Conservation (phyloP, 345 rosid genomes). For the Raphanus raphanistrum region DNA sequence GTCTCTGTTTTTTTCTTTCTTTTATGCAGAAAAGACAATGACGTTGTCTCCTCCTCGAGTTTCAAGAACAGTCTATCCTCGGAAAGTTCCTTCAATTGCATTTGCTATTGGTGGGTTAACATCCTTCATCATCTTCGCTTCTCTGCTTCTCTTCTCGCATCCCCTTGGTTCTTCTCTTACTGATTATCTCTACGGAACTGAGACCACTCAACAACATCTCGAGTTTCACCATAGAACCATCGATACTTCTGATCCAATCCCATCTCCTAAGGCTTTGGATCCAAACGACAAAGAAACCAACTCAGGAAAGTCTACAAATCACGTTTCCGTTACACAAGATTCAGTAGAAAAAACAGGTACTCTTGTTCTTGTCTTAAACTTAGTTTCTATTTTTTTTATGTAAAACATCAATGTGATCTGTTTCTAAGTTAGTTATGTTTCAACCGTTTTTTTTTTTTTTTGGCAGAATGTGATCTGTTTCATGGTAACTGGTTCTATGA, state of each 20-base stretch:
- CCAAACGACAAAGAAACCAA: constrained; percentile 19
- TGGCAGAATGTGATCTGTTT: constrained; percentile 74
- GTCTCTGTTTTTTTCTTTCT: background rate
- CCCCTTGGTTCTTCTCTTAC: constrained; percentile 61
- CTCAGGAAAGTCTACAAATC: background rate
- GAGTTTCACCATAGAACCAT: constrained; percentile 32
- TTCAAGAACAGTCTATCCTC: constrained; percentile 48
- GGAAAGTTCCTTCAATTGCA: constrained; percentile 58
- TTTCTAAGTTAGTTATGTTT: background rate
- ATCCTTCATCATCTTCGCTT: constrained; percentile 61
- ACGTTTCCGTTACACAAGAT: constrained; percentile 29
- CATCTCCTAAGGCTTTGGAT: constrained; percentile 16
- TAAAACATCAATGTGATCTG: background rate
- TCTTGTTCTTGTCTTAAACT: constrained; percentile 2
- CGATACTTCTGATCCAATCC: constrained; percentile 25
- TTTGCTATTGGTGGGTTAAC: constrained; percentile 66
- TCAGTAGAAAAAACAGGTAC: constrained; percentile 53
- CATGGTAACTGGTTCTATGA: constrained; percentile 85
- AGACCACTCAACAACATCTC: constrained; percentile 37
- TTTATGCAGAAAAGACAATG: constrained; percentile 39
- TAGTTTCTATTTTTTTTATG: background rate
- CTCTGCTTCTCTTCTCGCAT: constrained; percentile 57
- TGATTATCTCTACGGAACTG: constrained; percentile 57
- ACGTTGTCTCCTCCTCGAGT: constrained; percentile 53
- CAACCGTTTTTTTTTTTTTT: background rate